phyloP scores from a whole-genome alignment of 176 grass and related monocot species.

The Oryza meyeriana region DNA sequence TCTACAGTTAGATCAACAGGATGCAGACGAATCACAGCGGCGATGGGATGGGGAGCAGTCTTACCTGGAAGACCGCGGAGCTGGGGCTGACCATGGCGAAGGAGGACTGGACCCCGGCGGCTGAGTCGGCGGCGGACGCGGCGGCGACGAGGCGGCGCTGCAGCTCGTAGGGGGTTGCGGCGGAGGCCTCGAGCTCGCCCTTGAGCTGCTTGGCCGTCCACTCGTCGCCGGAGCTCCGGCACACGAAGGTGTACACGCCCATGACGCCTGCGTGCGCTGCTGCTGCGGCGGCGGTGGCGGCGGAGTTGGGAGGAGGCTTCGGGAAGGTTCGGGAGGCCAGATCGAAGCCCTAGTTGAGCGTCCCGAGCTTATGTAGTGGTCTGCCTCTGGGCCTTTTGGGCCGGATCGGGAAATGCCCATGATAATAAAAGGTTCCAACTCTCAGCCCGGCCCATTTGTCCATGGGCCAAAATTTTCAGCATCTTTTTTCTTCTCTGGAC shows the following conservation, averaged over 20 bases:
- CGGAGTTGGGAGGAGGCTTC: conserved; percentile 9
- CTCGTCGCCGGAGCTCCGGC: conserved; percentile 62
- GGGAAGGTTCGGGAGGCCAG: not conserved
- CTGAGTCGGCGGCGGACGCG: conserved; percentile 43
- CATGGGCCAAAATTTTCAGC: no score
- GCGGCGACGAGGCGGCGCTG: conserved; percentile 73
- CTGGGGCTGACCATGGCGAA: conserved; percentile 80
- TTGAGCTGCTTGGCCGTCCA: conserved; percentile 88
- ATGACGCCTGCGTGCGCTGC: conserved; percentile 28
- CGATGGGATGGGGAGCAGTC: not conserved
- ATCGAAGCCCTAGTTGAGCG: conserved; percentile 34
- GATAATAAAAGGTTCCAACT: not conserved
- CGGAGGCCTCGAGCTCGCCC: conserved; percentile 67
- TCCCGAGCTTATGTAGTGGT: conserved; percentile 28
- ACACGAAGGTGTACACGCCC: conserved; percentile 98
- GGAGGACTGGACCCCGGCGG: conserved; percentile 76
- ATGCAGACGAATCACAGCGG: no score
- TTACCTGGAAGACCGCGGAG: conserved; percentile 96
- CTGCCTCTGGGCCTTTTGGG: not conserved
- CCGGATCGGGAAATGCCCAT: not conserved
- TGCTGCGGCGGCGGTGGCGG: not conserved
- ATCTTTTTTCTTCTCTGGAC: no score
- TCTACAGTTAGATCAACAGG: not conserved
- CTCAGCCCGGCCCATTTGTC: not conserved
- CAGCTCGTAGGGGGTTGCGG: conserved; percentile 56